Evolutionary conservation across 495 filamentous ascomycete species (phyloP).

Genomic region (Durotheca rogersii): DNA sequence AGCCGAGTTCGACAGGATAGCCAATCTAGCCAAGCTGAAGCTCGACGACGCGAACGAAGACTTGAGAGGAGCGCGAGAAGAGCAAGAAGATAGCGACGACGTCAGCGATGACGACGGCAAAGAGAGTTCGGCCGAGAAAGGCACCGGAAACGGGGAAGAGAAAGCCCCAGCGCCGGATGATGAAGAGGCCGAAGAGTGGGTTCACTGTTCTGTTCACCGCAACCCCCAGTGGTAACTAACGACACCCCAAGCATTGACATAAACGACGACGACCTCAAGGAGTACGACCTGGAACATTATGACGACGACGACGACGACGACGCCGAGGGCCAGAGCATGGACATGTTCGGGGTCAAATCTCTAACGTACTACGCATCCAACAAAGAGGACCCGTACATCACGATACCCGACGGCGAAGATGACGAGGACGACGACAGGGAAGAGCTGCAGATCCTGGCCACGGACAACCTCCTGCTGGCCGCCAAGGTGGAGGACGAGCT

Average conservation of each 20-base stretch:
- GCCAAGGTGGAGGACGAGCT: slow-evolving; percentile 96
- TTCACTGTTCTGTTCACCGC: neutral
- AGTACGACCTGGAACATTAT: slow-evolving; percentile 95
- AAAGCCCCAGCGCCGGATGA: slow-evolving; percentile 32
- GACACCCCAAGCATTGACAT: slow-evolving; percentile 42
- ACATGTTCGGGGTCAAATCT: slow-evolving; percentile 93
- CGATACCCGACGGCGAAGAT: slow-evolving; percentile 66
- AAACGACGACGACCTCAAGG: slow-evolving; percentile 85
- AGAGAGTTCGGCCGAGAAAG: slow-evolving; percentile 23
- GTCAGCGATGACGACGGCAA: slow-evolving; percentile 37
- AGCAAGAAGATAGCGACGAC: slow-evolving; percentile 34
- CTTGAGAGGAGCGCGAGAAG: slow-evolving; percentile 64
- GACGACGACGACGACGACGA: slow-evolving; percentile 73
- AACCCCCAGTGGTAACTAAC: slow-evolving; percentile 26
- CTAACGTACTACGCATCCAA: slow-evolving; percentile 91
- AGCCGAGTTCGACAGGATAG: slow-evolving; percentile 87
- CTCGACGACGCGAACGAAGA: slow-evolving; percentile 90
- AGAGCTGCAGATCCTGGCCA: slow-evolving; percentile 87
- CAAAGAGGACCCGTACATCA: slow-evolving; percentile 94
- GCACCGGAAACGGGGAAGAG: slow-evolving; percentile 26
- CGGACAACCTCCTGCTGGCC: slow-evolving; percentile 87
- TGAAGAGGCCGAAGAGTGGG: slow-evolving; percentile 40
- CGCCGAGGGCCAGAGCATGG: slow-evolving; percentile 66
- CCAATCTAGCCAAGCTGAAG: slow-evolving; percentile 82
- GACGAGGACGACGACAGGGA: slow-evolving; percentile 87